These are phyloP conservation scores for Byssochlamys sp. DNA, from an alignment of 2,329 filamentous ascomycete genomes.

Conservation along the genomic window DNA sequence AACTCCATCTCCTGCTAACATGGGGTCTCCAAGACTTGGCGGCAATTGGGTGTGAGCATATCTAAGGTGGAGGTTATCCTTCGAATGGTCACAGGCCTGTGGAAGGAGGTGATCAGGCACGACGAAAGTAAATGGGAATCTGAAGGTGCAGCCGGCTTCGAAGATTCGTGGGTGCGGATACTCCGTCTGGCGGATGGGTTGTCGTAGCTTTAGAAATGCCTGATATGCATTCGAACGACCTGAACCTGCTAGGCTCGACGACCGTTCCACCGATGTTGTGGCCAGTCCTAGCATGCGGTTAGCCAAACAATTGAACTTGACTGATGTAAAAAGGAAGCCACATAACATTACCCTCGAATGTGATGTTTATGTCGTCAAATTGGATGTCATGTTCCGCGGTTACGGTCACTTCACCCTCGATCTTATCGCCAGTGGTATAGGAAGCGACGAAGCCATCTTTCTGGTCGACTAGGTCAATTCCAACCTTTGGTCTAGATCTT, in stretches of 20 bases:
- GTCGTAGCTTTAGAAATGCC: constrained; percentile 52
- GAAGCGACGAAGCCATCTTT: constrained; percentile 32
- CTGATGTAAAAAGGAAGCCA: background rate
- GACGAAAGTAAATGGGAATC: constrained; percentile 55
- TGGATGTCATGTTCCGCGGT: constrained; percentile 42
- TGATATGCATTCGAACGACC: constrained; percentile 49
- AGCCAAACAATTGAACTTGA: background rate
- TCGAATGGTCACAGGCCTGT: constrained; percentile 47
- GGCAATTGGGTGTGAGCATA: constrained; percentile 50
- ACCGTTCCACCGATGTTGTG: constrained; percentile 46
- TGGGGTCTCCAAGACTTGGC: constrained; percentile 52
- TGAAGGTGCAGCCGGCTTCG: constrained; percentile 46
- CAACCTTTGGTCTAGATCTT: constrained; percentile 21
- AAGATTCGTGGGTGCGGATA: constrained; percentile 49
- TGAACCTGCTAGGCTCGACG: constrained; percentile 40
- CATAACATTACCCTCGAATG: constrained; percentile 43
- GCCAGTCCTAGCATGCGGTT: constrained; percentile 34
- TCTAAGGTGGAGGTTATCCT: constrained; percentile 43
- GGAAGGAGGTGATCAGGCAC: constrained; percentile 53
- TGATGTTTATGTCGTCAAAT: constrained; percentile 51
- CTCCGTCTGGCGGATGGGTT: constrained; percentile 46
- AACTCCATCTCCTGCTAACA: constrained; percentile 42
- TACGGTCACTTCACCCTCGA: constrained; percentile 46
- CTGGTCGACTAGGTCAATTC: constrained; percentile 22
- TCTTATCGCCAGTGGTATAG: constrained; percentile 49